Conservation (phyloP, 2,329 filamentous ascomycete species). For the Diplodia sapinea region DNA sequence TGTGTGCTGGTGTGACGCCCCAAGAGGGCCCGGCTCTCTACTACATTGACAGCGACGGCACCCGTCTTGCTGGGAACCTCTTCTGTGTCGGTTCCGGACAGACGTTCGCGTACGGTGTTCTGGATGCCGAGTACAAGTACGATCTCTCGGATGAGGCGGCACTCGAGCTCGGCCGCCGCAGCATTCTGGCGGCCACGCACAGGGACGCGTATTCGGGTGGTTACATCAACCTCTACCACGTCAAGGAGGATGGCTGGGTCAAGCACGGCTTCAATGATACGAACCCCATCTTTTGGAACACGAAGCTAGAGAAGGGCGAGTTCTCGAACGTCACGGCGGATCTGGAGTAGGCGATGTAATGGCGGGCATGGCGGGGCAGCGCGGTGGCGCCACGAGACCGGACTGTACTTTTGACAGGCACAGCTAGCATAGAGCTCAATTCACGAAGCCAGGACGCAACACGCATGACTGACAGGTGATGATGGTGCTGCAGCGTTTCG, state of each 20-base stretch:
- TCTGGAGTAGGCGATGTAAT: constrained; percentile 58
- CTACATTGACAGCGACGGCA: constrained; percentile 98
- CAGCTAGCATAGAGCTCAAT: constrained; percentile 27
- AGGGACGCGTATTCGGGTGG: constrained; percentile 98
- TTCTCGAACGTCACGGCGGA: constrained; percentile 92
- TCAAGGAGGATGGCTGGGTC: constrained; percentile 98
- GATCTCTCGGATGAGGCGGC: constrained; percentile 87
- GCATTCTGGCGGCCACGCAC: constrained; percentile 95
- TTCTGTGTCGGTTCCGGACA: constrained; percentile 99
- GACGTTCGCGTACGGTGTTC: constrained; percentile 97
- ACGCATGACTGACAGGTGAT: constrained; percentile 22
- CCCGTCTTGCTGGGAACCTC: constrained; percentile 87
- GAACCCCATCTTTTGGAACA: constrained; percentile 99
- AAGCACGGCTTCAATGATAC: constrained; percentile 98
- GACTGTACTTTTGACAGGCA: constrained; percentile 7
- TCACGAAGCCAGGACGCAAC: constrained; percentile 5
- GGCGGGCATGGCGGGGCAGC: background rate
- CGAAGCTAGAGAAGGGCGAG: constrained; percentile 97
- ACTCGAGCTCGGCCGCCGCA: constrained; percentile 85
- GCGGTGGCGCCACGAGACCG: background rate
- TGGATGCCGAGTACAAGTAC: constrained; percentile 94
- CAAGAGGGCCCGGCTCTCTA: constrained; percentile 97
- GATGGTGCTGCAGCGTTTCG: constrained; percentile 20
- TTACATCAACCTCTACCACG: constrained; percentile 98
- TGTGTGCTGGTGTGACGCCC: constrained; percentile 96